These are phyloP conservation scores for Glycine latifolia DNA, from an alignment of 306 rosid species.

Conservation along the genomic window DNA sequence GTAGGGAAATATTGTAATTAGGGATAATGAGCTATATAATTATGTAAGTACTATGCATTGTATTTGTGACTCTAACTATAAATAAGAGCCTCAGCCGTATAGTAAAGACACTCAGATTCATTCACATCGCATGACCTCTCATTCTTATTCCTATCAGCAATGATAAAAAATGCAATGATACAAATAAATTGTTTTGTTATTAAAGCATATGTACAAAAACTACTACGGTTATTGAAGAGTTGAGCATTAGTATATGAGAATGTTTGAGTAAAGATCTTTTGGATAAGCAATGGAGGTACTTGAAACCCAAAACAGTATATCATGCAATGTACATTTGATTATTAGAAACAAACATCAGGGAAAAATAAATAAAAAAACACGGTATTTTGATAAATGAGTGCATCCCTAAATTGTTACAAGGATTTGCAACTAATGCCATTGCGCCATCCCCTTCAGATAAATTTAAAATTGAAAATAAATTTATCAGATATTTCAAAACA, in stretches of 20 bases:
- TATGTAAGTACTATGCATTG: background rate
- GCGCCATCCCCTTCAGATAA: too few species aligned
- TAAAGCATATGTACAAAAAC: conserved; percentile 38
- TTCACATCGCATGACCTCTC: conserved; percentile 1
- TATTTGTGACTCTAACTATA: background rate
- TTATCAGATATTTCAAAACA: too few species aligned
- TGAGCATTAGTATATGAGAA: conserved; percentile 95
- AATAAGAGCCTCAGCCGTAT: background rate
- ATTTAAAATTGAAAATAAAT: too few species aligned
- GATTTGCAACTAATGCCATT: too few species aligned
- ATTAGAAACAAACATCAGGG: too few species aligned
- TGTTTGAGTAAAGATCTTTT: conserved; percentile 86
- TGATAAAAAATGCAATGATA: conserved; percentile 21
- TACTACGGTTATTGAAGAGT: conserved; percentile 91
- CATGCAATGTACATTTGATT: background rate
- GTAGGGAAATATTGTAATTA: background rate
- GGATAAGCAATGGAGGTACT: conserved; percentile 95
- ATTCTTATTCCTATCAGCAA: background rate
- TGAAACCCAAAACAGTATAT: conserved; percentile 57
- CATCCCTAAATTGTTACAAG: too few species aligned
- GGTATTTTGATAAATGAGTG: too few species aligned
- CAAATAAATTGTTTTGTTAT: background rate
- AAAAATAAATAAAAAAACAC: too few species aligned
- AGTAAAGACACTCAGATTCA: background rate
- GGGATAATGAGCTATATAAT: background rate